Conservation (phyloP, 345 rosid genomes). For the Gossypium stocksii region DNA sequence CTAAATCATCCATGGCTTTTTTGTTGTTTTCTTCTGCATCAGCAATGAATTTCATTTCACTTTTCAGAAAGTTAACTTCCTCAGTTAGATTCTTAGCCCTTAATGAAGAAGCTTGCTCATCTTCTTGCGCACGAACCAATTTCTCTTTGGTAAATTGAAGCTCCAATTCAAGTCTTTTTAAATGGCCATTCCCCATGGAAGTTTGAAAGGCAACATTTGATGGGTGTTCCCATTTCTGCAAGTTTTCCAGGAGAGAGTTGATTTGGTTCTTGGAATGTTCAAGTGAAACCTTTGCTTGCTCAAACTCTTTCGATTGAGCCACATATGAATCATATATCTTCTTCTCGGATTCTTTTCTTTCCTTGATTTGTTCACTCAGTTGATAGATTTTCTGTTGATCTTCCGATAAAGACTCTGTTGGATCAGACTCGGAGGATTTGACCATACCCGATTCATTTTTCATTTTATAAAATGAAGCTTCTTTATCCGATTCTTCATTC, state of each 20-base stretch:
- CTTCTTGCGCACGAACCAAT: slow-evolving; percentile 30
- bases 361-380: slow-evolving; percentile 42
- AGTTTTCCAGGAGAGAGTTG: slow-evolving; percentile 28
- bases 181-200: slow-evolving; percentile 17
- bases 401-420: neutral
- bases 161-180: slow-evolving; percentile 35
- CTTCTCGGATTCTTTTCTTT: slow-evolving; percentile 33
- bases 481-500: slow-evolving; percentile 32
- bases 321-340: slow-evolving; percentile 35
- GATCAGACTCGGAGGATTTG: slow-evolving; percentile 6
- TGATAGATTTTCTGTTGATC: slow-evolving; percentile 29
- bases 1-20: slow-evolving; percentile 88
- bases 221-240: slow-evolving; percentile 20
- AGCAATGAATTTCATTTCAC: slow-evolving; percentile 41
- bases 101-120: slow-evolving; percentile 28
- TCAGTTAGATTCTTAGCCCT: slow-evolving; percentile 26
- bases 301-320: slow-evolving; percentile 38
- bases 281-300: slow-evolving; percentile 40
- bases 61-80: slow-evolving; percentile 36
- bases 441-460: slow-evolving; percentile 20
- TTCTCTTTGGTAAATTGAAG: slow-evolving; percentile 28
- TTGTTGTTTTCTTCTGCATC: slow-evolving; percentile 72
- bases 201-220: slow-evolving; percentile 20
- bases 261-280: slow-evolving; percentile 49
- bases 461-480: slow-evolving; percentile 25